Conservation (phyloP, 306 rosid species). For the Castanospermum australe region DNA sequence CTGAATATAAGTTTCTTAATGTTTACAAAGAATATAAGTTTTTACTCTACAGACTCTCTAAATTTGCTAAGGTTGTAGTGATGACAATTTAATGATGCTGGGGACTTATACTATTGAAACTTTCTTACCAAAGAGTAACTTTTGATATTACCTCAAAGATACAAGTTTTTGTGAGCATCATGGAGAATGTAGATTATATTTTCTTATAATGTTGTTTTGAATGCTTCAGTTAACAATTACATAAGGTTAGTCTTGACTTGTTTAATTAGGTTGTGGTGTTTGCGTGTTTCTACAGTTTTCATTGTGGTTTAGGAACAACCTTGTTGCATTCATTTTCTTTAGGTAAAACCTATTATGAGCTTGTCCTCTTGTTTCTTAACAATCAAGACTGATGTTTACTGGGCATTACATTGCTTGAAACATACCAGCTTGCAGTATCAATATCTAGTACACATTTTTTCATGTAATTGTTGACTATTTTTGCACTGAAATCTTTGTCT, state of each 20-base stretch:
- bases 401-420: constrained; percentile 10
- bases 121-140: constrained; percentile 14
- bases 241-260: background rate
- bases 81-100: constrained; percentile 15
- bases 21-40: background rate
- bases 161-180: background rate
- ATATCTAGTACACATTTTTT: background rate
- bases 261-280: constrained; percentile 12
- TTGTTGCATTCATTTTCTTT: constrained; percentile 6
- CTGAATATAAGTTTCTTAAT: background rate
- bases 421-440: constrained; percentile 6
- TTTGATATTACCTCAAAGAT: constrained; percentile 19
- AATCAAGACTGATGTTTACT: background rate
- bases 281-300: constrained; percentile 6
- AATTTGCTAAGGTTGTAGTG: constrained; percentile 12
- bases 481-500: background rate
- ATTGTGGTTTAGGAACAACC: constrained; percentile 15
- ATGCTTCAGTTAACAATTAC: constrained; percentile 6
- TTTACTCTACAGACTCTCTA: background rate
- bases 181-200: background rate
- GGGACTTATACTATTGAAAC: constrained; percentile 3
- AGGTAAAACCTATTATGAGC: background rate
- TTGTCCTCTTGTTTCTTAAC: background rate
- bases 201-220: background rate
- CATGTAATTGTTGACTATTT: constrained; percentile 14